Evolutionary conservation across 352 stramenopile genomes (phyloP).

Genomic region (Phytopythium litorale): DNA sequence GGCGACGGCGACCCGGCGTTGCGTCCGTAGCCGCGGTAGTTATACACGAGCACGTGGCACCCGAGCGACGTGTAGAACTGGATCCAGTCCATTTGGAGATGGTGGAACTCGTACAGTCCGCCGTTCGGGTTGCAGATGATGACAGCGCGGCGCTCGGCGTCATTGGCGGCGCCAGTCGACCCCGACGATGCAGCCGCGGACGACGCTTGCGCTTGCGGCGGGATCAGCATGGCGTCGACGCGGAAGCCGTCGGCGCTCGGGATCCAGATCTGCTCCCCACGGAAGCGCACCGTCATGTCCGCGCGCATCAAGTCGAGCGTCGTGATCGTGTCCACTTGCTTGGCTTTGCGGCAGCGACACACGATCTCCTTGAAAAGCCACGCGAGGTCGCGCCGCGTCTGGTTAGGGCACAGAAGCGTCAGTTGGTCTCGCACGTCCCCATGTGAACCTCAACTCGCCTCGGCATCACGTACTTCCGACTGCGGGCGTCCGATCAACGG

Average conservation of each 20-base stretch:
- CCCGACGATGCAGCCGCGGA: neutral
- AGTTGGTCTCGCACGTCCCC: neutral
- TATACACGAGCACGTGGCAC: conserved; percentile 82
- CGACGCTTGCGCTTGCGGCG: conserved; percentile 1
- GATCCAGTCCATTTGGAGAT: conserved; percentile 89
- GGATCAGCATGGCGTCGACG: conserved; percentile 82
- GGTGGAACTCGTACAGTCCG: conserved; percentile 84
- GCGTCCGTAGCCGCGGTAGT: conserved; percentile 85
- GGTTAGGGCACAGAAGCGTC: conserved; percentile 6
- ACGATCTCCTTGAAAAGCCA: conserved; percentile 61
- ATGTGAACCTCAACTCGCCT: neutral
- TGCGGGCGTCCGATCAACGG: conserved; percentile 33
- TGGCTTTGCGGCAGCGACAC: conserved; percentile 21
- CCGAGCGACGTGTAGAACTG: conserved; percentile 77
- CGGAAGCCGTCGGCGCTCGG: conserved; percentile 44
- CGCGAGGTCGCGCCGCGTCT: conserved; percentile 29
- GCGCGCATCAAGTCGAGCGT: conserved; percentile 80
- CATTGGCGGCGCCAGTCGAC: conserved; percentile 6
- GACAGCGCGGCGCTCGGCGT: conserved; percentile 40
- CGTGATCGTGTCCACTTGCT: conserved; percentile 54
- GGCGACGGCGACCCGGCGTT: conserved; percentile 62
- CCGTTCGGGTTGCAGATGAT: conserved; percentile 86
- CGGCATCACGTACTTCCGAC: conserved; percentile 16
- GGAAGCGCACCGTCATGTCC: conserved; percentile 70
- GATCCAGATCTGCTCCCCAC: conserved; percentile 83